Evolutionary conservation across 2,329 filamentous ascomycete genomes (phyloP).

Genomic region (Purpureocillium takamizusanense): DNA sequence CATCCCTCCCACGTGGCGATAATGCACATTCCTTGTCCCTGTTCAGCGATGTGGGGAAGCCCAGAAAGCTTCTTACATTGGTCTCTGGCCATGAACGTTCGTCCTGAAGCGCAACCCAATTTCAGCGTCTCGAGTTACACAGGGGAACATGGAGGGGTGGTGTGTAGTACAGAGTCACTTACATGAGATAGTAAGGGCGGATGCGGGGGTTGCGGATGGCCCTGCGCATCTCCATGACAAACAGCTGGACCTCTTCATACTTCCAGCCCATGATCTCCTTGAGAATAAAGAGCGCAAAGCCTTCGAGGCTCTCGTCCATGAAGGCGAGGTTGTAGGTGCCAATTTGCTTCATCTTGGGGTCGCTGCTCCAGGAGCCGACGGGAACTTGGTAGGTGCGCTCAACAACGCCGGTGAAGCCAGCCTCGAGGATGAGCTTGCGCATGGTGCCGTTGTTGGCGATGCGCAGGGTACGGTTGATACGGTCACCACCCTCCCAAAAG

Average conservation of each 20-base stretch:
- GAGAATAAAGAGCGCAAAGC: conserved; percentile 16
- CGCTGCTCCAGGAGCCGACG: conserved; percentile 8
- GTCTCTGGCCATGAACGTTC: not conserved
- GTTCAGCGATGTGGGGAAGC: no score
- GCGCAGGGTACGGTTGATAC: conserved; percentile 13
- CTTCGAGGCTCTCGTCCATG: conserved; percentile 17
- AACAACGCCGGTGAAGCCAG: conserved; percentile 12
- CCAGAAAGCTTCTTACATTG: no score
- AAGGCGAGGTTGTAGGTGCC: conserved; percentile 13
- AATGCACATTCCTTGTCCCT: no score
- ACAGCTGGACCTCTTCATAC: conserved; percentile 11
- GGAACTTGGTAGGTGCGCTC: conserved; percentile 8
- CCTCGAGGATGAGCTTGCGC: conserved; percentile 11
- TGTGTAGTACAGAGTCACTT: no score
- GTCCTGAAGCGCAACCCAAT: not conserved
- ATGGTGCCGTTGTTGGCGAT: conserved; percentile 12
- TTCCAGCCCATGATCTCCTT: conserved; percentile 18
- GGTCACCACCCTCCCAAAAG: conserved; percentile 14
- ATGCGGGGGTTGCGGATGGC: conserved; percentile 11
- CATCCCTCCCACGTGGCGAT: no score
- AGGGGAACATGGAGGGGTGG: not conserved
- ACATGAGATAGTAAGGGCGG: conserved; percentile 15
- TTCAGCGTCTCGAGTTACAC: not conserved
- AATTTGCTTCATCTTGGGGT: conserved; percentile 7
- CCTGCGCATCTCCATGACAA: conserved; percentile 15